A percentile compares a stretch with the other conserved stretches of the same genome.
Conservation (phyloP, 2,329 filamentous ascomycete genomes). For the Cytospora mali region DNA sequence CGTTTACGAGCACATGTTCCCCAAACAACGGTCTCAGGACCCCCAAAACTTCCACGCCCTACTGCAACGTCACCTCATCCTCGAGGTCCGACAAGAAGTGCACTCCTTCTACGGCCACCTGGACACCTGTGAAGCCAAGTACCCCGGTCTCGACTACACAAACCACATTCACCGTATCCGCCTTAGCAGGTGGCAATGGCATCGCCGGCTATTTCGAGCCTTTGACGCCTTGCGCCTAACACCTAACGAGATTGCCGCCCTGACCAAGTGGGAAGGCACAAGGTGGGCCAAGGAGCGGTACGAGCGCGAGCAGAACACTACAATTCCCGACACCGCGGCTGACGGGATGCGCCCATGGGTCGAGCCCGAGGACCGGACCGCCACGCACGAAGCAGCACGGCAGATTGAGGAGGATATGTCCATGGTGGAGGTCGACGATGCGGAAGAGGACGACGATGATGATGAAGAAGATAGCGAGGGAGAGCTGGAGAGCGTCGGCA, state of each 20-base stretch:
- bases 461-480: constrained; percentile 57
- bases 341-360: constrained; percentile 69
- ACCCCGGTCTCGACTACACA: constrained; percentile 79
- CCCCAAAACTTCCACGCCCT: constrained; percentile 72
- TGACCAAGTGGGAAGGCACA: constrained; percentile 84
- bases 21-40: constrained; percentile 66
- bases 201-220: constrained; percentile 73
- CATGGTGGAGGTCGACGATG: constrained; percentile 28
- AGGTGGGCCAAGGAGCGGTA: constrained; percentile 81
- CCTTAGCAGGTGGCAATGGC: constrained; percentile 76
- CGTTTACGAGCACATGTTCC: constrained; percentile 75
- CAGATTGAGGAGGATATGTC: constrained; percentile 2
- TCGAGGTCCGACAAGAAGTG: constrained; percentile 78
- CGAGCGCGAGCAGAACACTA: constrained; percentile 72
- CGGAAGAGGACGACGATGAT: constrained; percentile 39
- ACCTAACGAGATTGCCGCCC: constrained; percentile 65
- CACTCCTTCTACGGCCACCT: constrained; percentile 78
- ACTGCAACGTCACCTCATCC: constrained; percentile 70
- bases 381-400: constrained; percentile 15
- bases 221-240: constrained; percentile 73
- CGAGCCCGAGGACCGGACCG: constrained; percentile 45
- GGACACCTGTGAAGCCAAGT: constrained; percentile 78
- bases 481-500: constrained; percentile 60
- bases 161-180: constrained; percentile 73
- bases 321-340: constrained; percentile 71